phyloP scores from a whole-genome alignment of 768 basidiomycete species.

The Sporobolomyces pararoseus region DNA sequence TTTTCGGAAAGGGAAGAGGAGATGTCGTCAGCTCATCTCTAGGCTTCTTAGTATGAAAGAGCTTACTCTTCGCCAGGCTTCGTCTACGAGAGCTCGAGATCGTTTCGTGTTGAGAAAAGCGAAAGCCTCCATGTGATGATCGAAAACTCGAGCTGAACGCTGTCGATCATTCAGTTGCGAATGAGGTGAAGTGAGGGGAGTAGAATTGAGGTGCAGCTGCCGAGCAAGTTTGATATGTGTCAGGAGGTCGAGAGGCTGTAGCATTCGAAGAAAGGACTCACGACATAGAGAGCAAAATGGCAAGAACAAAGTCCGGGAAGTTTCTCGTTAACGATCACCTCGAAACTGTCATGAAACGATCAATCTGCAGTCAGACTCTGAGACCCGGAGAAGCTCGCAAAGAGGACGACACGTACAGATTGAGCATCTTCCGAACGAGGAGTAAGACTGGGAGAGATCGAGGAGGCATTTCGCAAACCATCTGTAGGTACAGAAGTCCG shows the following conservation, averaged over 20 bases:
- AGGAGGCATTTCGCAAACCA: constrained; percentile 26
- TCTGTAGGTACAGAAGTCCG: constrained; percentile 22
- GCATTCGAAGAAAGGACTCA: not conserved
- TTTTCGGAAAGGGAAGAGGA: not conserved
- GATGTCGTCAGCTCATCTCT: too few relatives aligned
- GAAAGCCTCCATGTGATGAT: constrained; percentile 24
- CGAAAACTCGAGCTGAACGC: constrained; percentile 15
- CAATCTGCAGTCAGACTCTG: not conserved
- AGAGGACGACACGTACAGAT: constrained; percentile 1
- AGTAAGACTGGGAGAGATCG: constrained; percentile 10
- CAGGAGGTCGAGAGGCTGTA: not conserved
- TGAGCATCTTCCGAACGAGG: constrained; percentile 32
- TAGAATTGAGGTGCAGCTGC: constrained; percentile 32
- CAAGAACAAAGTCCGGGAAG: constrained; percentile 22
- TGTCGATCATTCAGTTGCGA: not conserved
- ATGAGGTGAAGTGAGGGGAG: constrained; percentile 19
- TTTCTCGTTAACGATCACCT: constrained; percentile 13
- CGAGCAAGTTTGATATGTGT: not conserved
- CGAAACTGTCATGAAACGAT: constrained; percentile 5
- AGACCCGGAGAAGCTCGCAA: not conserved
- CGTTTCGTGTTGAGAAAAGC: constrained; percentile 27
- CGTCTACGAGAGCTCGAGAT: constrained; percentile 8
- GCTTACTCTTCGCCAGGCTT: constrained; percentile 21
- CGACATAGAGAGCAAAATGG: constrained; percentile 29
- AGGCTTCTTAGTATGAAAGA: too few relatives aligned